Evolutionary conservation across 1,284 basidiomycete species (phyloP).

Genomic region (Thelephora terrestris): DNA sequence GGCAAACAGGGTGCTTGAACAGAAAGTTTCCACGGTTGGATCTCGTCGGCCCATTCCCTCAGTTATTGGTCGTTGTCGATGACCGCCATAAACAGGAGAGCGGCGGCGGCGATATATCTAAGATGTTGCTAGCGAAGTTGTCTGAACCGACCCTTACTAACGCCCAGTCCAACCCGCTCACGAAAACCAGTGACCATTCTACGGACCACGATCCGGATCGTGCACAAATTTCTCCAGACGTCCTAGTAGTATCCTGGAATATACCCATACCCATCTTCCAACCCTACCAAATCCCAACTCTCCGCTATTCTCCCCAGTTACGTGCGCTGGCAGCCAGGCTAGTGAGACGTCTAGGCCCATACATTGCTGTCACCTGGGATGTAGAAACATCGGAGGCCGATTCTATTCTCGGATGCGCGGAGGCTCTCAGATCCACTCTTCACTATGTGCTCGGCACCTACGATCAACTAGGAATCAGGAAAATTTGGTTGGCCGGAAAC

Average conservation of each 20-base stretch:
- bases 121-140: background rate
- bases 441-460: slow-evolving; percentile 24
- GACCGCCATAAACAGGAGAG: background rate
- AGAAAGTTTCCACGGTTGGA: slow-evolving; percentile 12
- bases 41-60: slow-evolving; percentile 4
- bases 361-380: slow-evolving; percentile 39
- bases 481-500: slow-evolving; percentile 41
- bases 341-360: slow-evolving; percentile 23
- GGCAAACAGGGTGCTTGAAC: slow-evolving; percentile 13
- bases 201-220: background rate
- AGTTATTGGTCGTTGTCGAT: slow-evolving; percentile 8
- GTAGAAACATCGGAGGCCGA: slow-evolving; percentile 34
- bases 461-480: slow-evolving; percentile 19
- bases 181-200: background rate
- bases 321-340: slow-evolving; percentile 28
- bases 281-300: slow-evolving; percentile 5
- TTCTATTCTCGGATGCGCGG: slow-evolving; percentile 32
- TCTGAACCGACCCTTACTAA: background rate
- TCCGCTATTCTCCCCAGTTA: slow-evolving; percentile 30
- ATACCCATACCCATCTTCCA: slow-evolving; percentile 30
- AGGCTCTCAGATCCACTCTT: slow-evolving; percentile 33
- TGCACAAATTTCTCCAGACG: slow-evolving; percentile 15
- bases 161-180: background rate
- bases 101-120: background rate
- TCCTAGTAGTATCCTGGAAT: slow-evolving; percentile 37